Base-by-base conservation (phyloP, 345 rosid genomes). In the Euphorbia tirucalli region DNA sequence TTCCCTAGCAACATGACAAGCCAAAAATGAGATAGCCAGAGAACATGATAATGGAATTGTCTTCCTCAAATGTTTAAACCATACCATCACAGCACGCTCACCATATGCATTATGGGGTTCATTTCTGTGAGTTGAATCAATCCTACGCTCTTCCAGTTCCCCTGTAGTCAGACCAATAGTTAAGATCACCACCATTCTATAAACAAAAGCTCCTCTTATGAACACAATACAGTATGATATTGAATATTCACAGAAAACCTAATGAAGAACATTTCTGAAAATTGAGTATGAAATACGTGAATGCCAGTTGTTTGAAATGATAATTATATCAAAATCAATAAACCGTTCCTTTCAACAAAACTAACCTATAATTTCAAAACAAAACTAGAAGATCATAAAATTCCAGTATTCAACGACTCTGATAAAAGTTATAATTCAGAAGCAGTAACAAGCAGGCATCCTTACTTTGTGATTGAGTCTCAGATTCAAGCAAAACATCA, bases 1-100 rank as follows among this genome's bases (percentile, higher is more conserved):
- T 73, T 86, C 88, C 79, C 94, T 84, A 19, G 83, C 89, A 73
- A 85, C 61, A 81, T 88, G 92, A 71, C 97, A 90, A 68, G 89
- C 93, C 66, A 91, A 81, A 80, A 84, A 88, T 43, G 85, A 90
- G 78, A 92, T 77, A 18, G 89, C 98, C 6, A 94, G 68, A 62
- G 95, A 81, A 67, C 64, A 82, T 61, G 89, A 78, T 49, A 86
- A 75, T 8, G 93, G 89, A 66, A 91, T 64, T 64, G 63, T 69
- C 79, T 80, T 82, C 81, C 79, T 78, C 79, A 90, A 81, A 65
- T 71, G 57, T 75, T 79, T 86, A 74, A 74, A 71, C 97, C 93
- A 93, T 80, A 93, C 77, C 58, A 74, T 73, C 22, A 89, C 84
- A 69, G 89, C 93, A 69, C 90, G 79, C 79, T 84, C 77, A 65